Base-by-base conservation (phyloP, 2,329 filamentous ascomycete species). In the Nemania sp. region DNA sequence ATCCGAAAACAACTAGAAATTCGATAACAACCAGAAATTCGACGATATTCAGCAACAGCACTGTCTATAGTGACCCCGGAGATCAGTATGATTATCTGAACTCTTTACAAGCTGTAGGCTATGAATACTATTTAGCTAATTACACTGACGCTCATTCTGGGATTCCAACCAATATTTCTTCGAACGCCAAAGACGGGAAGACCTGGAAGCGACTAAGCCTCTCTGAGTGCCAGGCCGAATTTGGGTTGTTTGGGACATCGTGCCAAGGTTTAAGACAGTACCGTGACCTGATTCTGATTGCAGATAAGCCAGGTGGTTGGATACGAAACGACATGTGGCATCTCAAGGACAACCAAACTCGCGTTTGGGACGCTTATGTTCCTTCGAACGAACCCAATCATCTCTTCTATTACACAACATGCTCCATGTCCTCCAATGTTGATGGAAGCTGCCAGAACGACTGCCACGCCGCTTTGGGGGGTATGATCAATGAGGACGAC, bases 321-420 rank as follows among this genome's bases (percentile, higher is more conserved):
- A 17, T 34, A 3, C 44, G 60, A 15, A 19, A 39, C 20, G 43
- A 56, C 3, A 39, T 59, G 11, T 61, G 59, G 51, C 48, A 54
- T n/a, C 37, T 59, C 8, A 26, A 24, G 4, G 11, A 30, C 3
- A 23, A 57, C 15, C 36, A 54, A 34, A 40, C 23, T 6, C n/a
- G 6, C 3, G 41, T 30, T 14, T 59, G 43, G 57, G 40, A 59
- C 17, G 9, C 1, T 6, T 50, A 24, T 6, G 33, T 57, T 5
- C 57, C 54, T 20, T 6, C 23, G 7, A 23, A 43, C 22, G 8
- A 33, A 6, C 41, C 46, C 4, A 59, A 57, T 11, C 34, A 46
- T 19, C 34, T 59, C 1, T 57, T 59, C 22, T 57, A 39, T 19
- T 22, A 51, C 23, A 5, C 53, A 5, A 23, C 37, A 33, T 52